A percentile compares a stretch with the other conserved stretches of the same genome.
Evolutionary conservation across 371 early-diverging fungal genomes (phyloP).

Genomic region (Mucor plumbeus): DNA sequence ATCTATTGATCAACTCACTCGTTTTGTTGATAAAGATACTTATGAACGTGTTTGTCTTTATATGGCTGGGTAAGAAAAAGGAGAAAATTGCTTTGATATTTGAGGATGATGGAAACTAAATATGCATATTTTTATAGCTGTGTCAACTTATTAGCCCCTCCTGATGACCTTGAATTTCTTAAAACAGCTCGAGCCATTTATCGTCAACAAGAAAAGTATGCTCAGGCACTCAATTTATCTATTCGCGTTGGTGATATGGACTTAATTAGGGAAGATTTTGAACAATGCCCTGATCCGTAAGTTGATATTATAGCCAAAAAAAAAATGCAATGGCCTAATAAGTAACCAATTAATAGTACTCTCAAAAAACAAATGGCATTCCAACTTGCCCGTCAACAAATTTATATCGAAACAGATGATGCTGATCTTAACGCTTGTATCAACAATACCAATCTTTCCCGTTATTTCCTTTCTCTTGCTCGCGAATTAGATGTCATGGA

Average conservation of each 20-base stretch:
- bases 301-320: conserved; percentile 32
- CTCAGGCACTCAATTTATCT: conserved; percentile 86
- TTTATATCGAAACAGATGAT: conserved; percentile 82
- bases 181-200: conserved; percentile 92
- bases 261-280: conserved; percentile 89
- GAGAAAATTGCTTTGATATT: too few relatives aligned
- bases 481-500: conserved; percentile 94
- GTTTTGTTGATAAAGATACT: conserved; percentile 89
- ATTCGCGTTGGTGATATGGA: conserved; percentile 84
- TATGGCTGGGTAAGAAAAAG: conserved; percentile 76
- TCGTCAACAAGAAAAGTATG: conserved; percentile 74
- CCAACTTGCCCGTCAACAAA: conserved; percentile 90
- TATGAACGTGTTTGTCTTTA: conserved; percentile 96
- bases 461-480: conserved; percentile 87
- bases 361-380: conserved; percentile 95
- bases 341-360: conserved; percentile 42
- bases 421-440: conserved; percentile 84
- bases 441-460: conserved; percentile 85
- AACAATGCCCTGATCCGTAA: conserved; percentile 80
- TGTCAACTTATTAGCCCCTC: conserved; percentile 88
- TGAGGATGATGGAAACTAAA: not conserved
- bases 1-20: conserved; percentile 74
- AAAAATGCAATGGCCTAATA: conserved; percentile 11
- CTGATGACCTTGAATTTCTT: conserved; percentile 86
- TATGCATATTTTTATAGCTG: conserved; percentile 63